Base-by-base conservation (phyloP, 2,329 filamentous ascomycete species). In the Knufia fluminis region DNA sequence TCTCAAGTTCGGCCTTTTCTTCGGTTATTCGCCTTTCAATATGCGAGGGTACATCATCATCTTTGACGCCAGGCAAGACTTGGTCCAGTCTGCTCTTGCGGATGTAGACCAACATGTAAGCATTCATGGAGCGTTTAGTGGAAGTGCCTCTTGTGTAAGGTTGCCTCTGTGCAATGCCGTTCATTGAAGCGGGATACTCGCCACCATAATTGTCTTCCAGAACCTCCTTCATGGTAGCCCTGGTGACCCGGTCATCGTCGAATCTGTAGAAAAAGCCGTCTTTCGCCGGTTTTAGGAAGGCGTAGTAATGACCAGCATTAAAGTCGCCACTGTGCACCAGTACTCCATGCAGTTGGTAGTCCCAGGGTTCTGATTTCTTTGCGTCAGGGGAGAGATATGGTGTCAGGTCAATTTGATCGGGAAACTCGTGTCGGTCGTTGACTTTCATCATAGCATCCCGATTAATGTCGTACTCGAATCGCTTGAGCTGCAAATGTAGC, bases 401-500 rank as follows among this genome's bases (percentile, higher is more conserved):
- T 0, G 86, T 75, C 4, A 90, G 87, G 57, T 73, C 69, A 53
- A 72, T 72, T 53, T 72, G 69, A 60, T 72, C 69, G 1, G 70
- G 70, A 57, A 72, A 73, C 46, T 71, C 70, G 52, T 72, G 70
- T 52, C 69, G 62, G 59, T 73, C 70, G 46, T 73, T 72, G 39
- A 98, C 89, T 71, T 98, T 98, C 85, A 94, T 96, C 86, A 97
- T 96, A 56, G 88, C 89, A 63, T 97, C 91, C 59, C 87, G 82
- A 59, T 94, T 85, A 61, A 96, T 86, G 68, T 98, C 92, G 69
- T 98, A 98, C 65, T 98, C 89, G 66, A 98, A 98, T 46, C 92
- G 85, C 71, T 97, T 97, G 52, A 98, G 77, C 66, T 98, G 92
- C 36, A 98, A 74, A 65, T 98, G 91, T 19, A 98, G 73, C 2